Evolutionary conservation across 2,329 filamentous ascomycete species (phyloP), one percentile per base, ranked within the genome.

Genomic region (Pseudopyrenochaeta lycopersici): DNA sequence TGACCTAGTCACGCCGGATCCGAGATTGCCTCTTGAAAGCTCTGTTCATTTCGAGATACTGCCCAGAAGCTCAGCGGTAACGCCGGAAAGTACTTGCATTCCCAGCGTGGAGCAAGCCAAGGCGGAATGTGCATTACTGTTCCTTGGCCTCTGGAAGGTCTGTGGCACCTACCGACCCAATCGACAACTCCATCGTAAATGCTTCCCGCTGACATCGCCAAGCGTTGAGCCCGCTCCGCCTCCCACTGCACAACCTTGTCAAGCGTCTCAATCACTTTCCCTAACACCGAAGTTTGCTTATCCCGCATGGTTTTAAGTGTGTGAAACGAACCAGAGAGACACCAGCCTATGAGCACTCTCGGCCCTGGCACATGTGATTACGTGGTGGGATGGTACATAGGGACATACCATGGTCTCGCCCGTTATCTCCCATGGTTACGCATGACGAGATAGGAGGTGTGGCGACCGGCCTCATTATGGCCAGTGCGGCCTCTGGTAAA

Each of bases 181-280:
- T 67, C 36, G 53, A 45, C 42, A 14, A 46, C 42, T 44, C n/a
- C 46, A 48, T 52, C 33, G 9, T 32, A 52, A 23, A 48, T 31
- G 46, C 56, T 40, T 61, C 58, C 60, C 64, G 64, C 64, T 51
- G 50, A 49, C 46, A 42, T 39, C 47, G 65, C 65, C 62, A 65
- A 67, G 63, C 35, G 32, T 35, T 27, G 40, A 49, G 56, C 61
- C 64, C 64, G 62, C 65, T 67, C 63, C 63, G 65, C 65, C 58
- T 58, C 39, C 40, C 41, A 43, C 47, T 57, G 52, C 43, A 31
- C 44, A 44, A 36, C 58, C 54, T 58, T 54, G 52, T 44, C 44
- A 43, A 52, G 39, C 46, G 39, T 47, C 49, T 44, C 61, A 54
- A 58, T 62, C 49, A 58, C 58, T 58, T 58, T 60, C 46, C 49